These are phyloP conservation scores for Exserohilum rostratum DNA, from an alignment of 2,329 filamentous ascomycete genomes.

Conservation along the genomic window DNA sequence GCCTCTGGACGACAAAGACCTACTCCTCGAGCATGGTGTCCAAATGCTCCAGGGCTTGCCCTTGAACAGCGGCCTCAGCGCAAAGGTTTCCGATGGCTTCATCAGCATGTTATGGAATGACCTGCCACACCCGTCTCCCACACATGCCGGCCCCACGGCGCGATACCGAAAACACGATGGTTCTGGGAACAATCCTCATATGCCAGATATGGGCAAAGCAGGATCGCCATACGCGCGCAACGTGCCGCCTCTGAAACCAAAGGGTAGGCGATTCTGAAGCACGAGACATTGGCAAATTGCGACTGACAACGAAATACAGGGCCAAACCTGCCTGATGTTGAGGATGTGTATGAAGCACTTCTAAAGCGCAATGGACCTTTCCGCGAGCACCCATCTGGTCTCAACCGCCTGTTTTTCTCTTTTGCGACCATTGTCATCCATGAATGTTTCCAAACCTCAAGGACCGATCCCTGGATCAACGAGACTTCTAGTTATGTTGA, in stretches of 20 bases:
- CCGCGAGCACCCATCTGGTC: conserved; percentile 69
- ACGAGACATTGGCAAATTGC: background rate
- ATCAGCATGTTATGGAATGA: conserved; percentile 61
- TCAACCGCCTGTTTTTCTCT: conserved; percentile 75
- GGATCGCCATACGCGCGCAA: conserved; percentile 62
- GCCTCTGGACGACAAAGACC: conserved; percentile 65
- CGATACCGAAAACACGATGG: conserved; percentile 50
- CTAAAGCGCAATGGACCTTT: conserved; percentile 64
- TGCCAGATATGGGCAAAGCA: conserved; percentile 60
- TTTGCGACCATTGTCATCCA: conserved; percentile 68
- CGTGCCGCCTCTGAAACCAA: conserved; percentile 60
- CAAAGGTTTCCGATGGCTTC: conserved; percentile 57
- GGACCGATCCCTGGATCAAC: conserved; percentile 65
- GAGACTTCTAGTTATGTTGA: conserved; percentile 76
- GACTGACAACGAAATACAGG: conserved; percentile 15
- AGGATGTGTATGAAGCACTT: conserved; percentile 68
- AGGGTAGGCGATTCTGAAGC: conserved; percentile 40
- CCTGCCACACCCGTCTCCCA: conserved; percentile 58
- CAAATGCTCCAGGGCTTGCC: conserved; percentile 60
- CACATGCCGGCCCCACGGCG: conserved; percentile 54
- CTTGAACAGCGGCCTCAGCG: conserved; percentile 56
- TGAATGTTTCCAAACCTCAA: conserved; percentile 69
- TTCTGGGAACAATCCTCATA: conserved; percentile 57
- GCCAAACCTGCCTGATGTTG: conserved; percentile 64
- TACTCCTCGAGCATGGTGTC: conserved; percentile 56